Percentiles rank a stretch among this genome's conserved stretches.
phyloP scores from a whole-genome alignment of 768 basidiomycete genomes.

The Lentinula raphanica region DNA sequence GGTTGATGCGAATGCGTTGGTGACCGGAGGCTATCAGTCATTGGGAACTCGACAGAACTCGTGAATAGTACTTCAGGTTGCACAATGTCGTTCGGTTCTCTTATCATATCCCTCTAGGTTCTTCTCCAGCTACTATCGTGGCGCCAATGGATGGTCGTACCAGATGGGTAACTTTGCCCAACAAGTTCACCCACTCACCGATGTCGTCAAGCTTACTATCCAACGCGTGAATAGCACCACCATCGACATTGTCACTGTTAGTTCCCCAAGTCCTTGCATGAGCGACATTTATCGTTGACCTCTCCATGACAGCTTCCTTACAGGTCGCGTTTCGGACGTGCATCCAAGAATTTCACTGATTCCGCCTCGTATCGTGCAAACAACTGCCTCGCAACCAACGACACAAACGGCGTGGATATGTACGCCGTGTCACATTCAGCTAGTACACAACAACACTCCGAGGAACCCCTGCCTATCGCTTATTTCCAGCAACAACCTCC shows the following conservation, averaged over 20 bases:
- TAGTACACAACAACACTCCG: slow-evolving; percentile 3
- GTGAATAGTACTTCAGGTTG: slow-evolving; percentile 22
- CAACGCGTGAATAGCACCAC: slow-evolving; percentile 32
- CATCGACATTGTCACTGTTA: slow-evolving; percentile 41
- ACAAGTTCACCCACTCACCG: slow-evolving; percentile 45
- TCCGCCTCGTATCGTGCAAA: slow-evolving; percentile 42
- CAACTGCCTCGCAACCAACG: slow-evolving; percentile 44
- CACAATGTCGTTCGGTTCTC: background rate
- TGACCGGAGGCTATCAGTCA: slow-evolving; percentile 48
- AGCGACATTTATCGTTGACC: too few species aligned
- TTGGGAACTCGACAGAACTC: slow-evolving; percentile 46
- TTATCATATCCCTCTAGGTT: slow-evolving; percentile 24
- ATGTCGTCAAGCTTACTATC: slow-evolving; percentile 43
- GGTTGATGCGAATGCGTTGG: slow-evolving; percentile 45
- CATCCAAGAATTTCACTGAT: slow-evolving; percentile 43
- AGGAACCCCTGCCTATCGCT: slow-evolving; percentile 19
- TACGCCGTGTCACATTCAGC: slow-evolving; percentile 19
- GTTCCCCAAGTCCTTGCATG: too few species aligned
- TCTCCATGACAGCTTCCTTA: slow-evolving; percentile 47
- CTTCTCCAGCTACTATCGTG: slow-evolving; percentile 39
- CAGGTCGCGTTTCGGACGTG: slow-evolving; percentile 46
- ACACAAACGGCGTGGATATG: slow-evolving; percentile 44
- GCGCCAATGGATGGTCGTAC: slow-evolving; percentile 35
- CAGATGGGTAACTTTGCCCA: slow-evolving; percentile 51
- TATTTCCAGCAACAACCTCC: slow-evolving; percentile 36